Evolutionary conservation across 1,284 basidiomycete genomes (phyloP), one percentile per base, ranked within the genome.

Genomic region (Ganoderma boninense): DNA sequence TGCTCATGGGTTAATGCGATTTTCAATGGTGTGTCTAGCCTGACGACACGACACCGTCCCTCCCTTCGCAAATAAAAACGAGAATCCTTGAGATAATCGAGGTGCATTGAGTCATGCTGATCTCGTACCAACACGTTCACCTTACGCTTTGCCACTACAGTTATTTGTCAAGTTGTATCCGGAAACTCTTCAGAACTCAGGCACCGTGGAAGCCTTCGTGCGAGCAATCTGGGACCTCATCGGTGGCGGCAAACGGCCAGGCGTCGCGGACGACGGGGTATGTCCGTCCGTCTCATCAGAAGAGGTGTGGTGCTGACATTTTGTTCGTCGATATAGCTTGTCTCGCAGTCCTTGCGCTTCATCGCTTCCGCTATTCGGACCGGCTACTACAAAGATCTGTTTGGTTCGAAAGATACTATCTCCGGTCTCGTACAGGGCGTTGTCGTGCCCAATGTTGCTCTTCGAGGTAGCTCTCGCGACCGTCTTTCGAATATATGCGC

Each of bases 291-390:
- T 65, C 38, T 29, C 40, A 42, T 43, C 4, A 16, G 20, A 2
- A 6, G 10, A 10, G 7, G 40, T 13, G 10, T 5, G n/a, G 40
- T 29, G 23, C 13, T 62, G 4, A 62, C 23, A 14, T 23, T 8
- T 14, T 18, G 6, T 23, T 4, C 42, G 4, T 35, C 40, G n/a
- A 56, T 65, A 5, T 74, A 96, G 92, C 90, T 99, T 63, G 96
- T 99, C 43, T 94, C 95, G n/a, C 95, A 97, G 82, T 93, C 96
- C 0, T 88, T 99, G 62, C 89, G 92, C 20, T 99, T 99, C 84
- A 89, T 99, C 70, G 97, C 96, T 0, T 95, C 95, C 0, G 94
- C 96, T 2, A 97, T 99, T 76, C 95, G 96, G 70, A 92, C 92
- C 16, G 93, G 93, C 2, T 88, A 91, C 77, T 95, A 95, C 83